These are phyloP conservation scores for Musa beccarii DNA, from an alignment of 176 grass and related monocot species.

Conservation along the genomic window DNA sequence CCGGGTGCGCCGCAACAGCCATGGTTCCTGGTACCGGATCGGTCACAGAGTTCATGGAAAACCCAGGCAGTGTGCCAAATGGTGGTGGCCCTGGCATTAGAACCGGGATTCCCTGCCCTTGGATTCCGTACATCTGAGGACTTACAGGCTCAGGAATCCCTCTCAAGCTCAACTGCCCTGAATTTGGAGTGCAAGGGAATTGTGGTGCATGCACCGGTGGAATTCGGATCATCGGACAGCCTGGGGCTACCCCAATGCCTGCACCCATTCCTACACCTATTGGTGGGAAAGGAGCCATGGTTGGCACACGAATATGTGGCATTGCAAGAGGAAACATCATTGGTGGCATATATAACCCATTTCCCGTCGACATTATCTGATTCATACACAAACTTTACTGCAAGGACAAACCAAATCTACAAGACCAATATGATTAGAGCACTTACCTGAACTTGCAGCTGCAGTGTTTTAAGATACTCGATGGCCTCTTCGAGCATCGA, in stretches of 20 bases:
- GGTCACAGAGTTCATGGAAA: background rate
- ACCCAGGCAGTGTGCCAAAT: background rate
- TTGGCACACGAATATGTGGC: conserved; percentile 24
- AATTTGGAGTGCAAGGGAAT: background rate
- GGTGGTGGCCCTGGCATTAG: background rate
- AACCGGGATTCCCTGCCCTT: conserved; percentile 7
- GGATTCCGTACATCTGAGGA: conserved; percentile 7
- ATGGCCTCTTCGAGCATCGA: conserved; percentile 48
- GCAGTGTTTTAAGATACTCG: conserved; percentile 40
- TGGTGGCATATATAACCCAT: conserved; percentile 24
- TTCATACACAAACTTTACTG: background rate
- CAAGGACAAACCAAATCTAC: background rate
- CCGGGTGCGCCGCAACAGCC: background rate
- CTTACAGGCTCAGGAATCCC: background rate
- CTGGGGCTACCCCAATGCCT: conserved; percentile 4
- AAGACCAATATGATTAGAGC: background rate
- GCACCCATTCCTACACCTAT: conserved; percentile 27
- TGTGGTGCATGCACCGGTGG: conserved; percentile 1
- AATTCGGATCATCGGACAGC: conserved; percentile 1
- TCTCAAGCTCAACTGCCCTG: background rate
- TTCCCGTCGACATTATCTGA: conserved; percentile 42
- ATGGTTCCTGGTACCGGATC: no score
- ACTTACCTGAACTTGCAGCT: conserved; percentile 34
- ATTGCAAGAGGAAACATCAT: conserved; percentile 26
- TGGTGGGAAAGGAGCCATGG: conserved; percentile 22